phyloP scores from a whole-genome alignment of 1,284 basidiomycete genomes.

The Leccinum fallax region DNA sequence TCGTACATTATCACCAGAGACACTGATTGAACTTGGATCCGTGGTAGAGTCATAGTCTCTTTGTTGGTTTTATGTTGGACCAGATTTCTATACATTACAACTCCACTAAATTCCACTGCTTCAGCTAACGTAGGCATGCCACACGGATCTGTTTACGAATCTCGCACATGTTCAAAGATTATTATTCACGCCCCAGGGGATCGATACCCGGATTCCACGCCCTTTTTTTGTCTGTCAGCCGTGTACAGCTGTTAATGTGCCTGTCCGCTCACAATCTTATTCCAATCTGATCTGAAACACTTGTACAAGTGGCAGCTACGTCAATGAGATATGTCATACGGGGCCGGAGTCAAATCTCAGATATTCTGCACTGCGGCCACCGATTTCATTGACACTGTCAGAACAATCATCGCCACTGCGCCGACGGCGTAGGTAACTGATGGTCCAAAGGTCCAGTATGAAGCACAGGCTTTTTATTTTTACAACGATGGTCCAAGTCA shows the following conservation, averaged over 20 bases:
- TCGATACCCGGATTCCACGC: background rate
- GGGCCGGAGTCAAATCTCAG: background rate
- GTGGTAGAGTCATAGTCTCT: constrained; percentile 25
- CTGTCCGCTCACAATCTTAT: background rate
- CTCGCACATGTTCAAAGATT: constrained; percentile 8
- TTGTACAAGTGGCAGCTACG: background rate
- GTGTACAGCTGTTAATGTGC: constrained; percentile 6
- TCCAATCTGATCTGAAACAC: constrained; percentile 8
- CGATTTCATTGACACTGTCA: constrained; percentile 56
- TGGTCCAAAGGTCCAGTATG: constrained; percentile 89
- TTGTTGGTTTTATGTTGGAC: constrained; percentile 13
- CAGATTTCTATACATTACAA: constrained; percentile 28
- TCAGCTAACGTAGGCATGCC: constrained; percentile 29
- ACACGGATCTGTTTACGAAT: constrained; percentile 13
- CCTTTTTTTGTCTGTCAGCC: constrained; percentile 7
- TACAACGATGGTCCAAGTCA: constrained; percentile 14
- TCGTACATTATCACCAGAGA: constrained; percentile 32
- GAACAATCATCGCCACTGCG: constrained; percentile 62
- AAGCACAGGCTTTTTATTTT: constrained; percentile 63
- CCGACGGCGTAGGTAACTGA: constrained; percentile 71
- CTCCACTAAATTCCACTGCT: constrained; percentile 36
- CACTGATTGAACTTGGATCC: constrained; percentile 35
- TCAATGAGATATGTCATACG: constrained; percentile 1
- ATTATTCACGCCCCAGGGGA: constrained; percentile 18
- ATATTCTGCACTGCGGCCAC: constrained; percentile 34